Base-by-base conservation (phyloP, 1,284 basidiomycete species). In the Cryptococcus sp. region DNA sequence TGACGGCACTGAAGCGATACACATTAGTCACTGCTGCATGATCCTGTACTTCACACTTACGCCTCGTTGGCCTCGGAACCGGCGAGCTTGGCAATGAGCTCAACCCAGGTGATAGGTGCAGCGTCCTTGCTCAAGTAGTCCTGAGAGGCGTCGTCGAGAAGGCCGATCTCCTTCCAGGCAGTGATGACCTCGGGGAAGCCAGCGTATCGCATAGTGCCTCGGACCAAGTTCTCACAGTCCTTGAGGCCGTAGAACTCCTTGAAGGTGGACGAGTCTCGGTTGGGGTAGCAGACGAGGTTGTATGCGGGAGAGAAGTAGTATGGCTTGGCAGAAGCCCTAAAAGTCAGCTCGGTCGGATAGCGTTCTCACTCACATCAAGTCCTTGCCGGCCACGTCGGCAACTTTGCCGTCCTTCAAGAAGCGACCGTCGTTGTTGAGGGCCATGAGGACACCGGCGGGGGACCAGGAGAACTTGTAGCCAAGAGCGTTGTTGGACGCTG, bases 391-490 rank as follows among this genome's bases (percentile, higher is more conserved):
- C 48, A 97, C 83, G 51, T 85, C 82, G 53, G 87, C 82, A 47
- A 84, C 79, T 78, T 90, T 80, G 45, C 88, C 86, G 56, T 84
- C 80, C 48, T 85, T 82, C 74, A 89, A 82, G 80, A 87, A 93
- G n/a, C 89, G 87, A 47, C 93, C 96, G 49, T 86, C 84, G 84
- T 98, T 99, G 70, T 95, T 86, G 58, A 97, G 85, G 6, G 95
- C 95, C 69, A 98, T 88, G 53, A 99, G 87, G 49, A 96, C 93
- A 60, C 95, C 96, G 49, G 93, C 89, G 31, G 93, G 92, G 2
- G 93, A 96, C 96, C 96, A 99, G 40, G 93, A 96, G 84, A 99
- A 98, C 80, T 98, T 98, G 87, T 98, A 99, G 31, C 96, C 95
- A 61, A 99, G 88, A 8, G 96, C 94, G 83, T 98, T 99, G 74